These are phyloP conservation scores for Globisporangium irregulare DNA, from an alignment of 352 stramenopile genomes.

Conservation along the genomic window DNA sequence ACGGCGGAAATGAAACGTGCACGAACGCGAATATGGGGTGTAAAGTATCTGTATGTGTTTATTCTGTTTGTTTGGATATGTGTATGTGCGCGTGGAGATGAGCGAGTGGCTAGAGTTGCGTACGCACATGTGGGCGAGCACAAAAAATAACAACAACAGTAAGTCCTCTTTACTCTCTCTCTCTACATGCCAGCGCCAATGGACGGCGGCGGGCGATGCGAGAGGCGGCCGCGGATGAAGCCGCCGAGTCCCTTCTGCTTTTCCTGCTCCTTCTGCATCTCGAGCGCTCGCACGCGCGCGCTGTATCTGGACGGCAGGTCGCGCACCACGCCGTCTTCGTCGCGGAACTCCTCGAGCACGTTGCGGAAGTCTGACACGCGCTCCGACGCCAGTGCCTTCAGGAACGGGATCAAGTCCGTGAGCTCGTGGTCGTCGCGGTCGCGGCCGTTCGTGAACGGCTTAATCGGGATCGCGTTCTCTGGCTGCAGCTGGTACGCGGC, in stretches of 20 bases:
- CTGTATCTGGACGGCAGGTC: conserved; percentile 76
- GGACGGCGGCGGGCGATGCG: conserved; percentile 41
- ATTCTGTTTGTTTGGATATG: neutral
- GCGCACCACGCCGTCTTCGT: conserved; percentile 75
- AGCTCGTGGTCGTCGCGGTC: conserved; percentile 80
- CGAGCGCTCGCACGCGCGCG: conserved; percentile 70
- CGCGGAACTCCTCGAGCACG: conserved; percentile 76
- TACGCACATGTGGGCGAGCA: neutral
- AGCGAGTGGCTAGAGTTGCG: neutral
- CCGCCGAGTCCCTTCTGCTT: conserved; percentile 82
- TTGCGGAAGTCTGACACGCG: conserved; percentile 73
- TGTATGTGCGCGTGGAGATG: neutral
- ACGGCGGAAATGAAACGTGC: conserved; percentile 2
- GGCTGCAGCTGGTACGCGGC: conserved; percentile 79
- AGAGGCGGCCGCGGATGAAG: conserved; percentile 75
- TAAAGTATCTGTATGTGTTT: conserved; percentile 6
- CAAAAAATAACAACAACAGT: neutral
- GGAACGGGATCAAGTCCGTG: conserved; percentile 81
- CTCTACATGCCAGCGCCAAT: conserved; percentile 18
- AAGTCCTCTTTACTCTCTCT: neutral
- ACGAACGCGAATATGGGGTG: neutral
- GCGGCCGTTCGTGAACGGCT: conserved; percentile 73
- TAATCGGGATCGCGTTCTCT: conserved; percentile 80
- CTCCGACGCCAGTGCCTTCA: conserved; percentile 78
- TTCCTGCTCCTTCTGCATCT: conserved; percentile 79